Evolutionary conservation across 1,284 basidiomycete genomes (phyloP).

Genomic region (Tylopilus sp.): DNA sequence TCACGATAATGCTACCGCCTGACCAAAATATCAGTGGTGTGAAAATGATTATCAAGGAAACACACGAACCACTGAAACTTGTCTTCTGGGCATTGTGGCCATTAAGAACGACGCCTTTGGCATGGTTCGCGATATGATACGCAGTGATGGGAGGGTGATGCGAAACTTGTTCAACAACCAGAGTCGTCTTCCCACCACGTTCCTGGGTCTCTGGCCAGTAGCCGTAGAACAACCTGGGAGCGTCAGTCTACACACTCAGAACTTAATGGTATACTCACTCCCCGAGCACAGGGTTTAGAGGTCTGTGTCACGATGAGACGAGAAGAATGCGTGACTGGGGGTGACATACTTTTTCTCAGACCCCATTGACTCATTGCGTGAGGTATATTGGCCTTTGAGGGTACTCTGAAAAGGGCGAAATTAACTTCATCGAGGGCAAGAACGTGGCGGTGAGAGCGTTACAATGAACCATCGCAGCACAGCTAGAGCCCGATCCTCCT

Average conservation of each 20-base stretch:
- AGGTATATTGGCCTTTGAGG: slow-evolving; percentile 95
- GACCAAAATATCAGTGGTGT: slow-evolving; percentile 16
- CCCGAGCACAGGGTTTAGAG: slow-evolving; percentile 95
- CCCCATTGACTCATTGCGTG: slow-evolving; percentile 92
- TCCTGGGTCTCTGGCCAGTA: slow-evolving; percentile 86
- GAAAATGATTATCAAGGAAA: neutral
- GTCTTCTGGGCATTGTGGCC: slow-evolving; percentile 99
- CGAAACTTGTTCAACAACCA: slow-evolving; percentile 97
- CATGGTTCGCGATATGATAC: slow-evolving; percentile 87
- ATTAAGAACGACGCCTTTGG: slow-evolving; percentile 83
- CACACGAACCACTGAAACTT: slow-evolving; percentile 80
- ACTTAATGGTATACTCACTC: slow-evolving; percentile 68
- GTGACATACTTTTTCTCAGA: slow-evolving; percentile 92
- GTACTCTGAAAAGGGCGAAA: slow-evolving; percentile 67
- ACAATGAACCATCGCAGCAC: slow-evolving; percentile 95
- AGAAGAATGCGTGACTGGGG: slow-evolving; percentile 5
- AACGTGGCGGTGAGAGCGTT: slow-evolving; percentile 34
- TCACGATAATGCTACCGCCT: slow-evolving; percentile 85
- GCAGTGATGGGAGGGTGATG: slow-evolving; percentile 94
- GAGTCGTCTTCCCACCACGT: slow-evolving; percentile 82
- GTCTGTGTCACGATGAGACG: slow-evolving; percentile 58
- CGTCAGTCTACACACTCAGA: slow-evolving; percentile 4
- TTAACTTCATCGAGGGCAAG: slow-evolving; percentile 11
- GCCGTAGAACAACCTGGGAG: slow-evolving; percentile 87
- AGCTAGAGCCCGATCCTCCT: slow-evolving; percentile 78